A percentile compares a stretch with the other conserved stretches of the same genome.
These are phyloP conservation scores for Raddia distichophylla DNA, from an alignment of 176 grass and related monocot species.

Conservation along the genomic window DNA sequence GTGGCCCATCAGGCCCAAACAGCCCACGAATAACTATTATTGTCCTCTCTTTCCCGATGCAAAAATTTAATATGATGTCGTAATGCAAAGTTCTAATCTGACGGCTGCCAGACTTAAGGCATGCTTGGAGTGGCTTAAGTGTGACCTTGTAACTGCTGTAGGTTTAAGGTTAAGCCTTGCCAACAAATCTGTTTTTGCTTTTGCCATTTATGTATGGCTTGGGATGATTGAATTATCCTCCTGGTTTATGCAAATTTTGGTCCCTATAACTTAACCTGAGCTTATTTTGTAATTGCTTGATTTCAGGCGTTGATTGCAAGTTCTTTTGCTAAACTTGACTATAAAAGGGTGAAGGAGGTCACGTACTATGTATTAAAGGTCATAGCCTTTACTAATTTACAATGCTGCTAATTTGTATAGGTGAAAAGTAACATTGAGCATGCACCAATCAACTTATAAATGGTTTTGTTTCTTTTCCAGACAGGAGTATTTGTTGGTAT, in stretches of 20 bases:
- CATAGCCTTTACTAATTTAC: conserved; percentile 15
- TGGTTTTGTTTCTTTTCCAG: conserved; percentile 46
- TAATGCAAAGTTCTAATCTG: conserved; percentile 8
- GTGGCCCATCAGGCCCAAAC: too few relatives aligned
- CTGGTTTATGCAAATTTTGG: background rate
- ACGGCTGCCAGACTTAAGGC: conserved; percentile 5
- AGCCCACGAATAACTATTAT: too few relatives aligned
- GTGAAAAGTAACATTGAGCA: conserved; percentile 17
- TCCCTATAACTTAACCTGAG: background rate
- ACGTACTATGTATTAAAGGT: conserved; percentile 62
- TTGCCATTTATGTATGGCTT: background rate
- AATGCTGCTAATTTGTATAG: conserved; percentile 23
- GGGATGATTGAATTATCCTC: background rate
- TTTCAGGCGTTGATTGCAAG: conserved; percentile 69
- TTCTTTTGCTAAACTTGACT: conserved; percentile 69
- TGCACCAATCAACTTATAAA: conserved; percentile 30
- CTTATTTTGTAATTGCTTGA: conserved; percentile 25
- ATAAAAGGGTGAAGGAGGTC: conserved; percentile 62
- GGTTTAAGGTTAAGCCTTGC: background rate
- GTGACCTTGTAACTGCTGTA: background rate
- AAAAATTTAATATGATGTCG: conserved; percentile 9
- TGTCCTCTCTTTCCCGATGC: background rate
- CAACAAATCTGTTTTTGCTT: background rate
- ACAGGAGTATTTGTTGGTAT: conserved; percentile 59
- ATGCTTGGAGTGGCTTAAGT: background rate